phyloP scores from a whole-genome alignment of 2,329 filamentous ascomycete genomes.

The Alternaria solani region DNA sequence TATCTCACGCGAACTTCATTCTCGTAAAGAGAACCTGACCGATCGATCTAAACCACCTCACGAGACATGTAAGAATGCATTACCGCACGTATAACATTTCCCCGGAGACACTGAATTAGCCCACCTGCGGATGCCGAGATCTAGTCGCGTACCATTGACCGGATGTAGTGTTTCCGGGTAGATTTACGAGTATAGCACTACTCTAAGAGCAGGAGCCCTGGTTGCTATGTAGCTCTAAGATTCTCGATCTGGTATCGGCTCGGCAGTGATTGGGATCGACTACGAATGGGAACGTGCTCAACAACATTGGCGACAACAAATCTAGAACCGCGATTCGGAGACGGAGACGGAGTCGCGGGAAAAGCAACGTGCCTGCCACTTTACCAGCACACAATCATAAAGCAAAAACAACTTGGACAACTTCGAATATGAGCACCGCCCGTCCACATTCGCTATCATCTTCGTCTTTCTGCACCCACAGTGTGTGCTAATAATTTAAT shows the following conservation, averaged over 20 bases:
- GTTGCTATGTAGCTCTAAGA: not conserved
- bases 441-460: not conserved
- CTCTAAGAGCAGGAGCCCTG: not conserved
- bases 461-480: not conserved
- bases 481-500: not conserved
- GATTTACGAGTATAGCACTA: not conserved
- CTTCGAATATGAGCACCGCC: not conserved
- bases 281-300: not conserved
- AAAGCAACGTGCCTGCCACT: not conserved
- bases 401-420: not conserved
- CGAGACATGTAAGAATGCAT: not conserved
- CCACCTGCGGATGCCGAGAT: not conserved
- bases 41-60: not conserved
- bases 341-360: not conserved
- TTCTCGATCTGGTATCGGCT: not conserved
- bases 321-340: not conserved
- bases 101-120: not conserved
- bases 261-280: not conserved
- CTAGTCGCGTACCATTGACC: not conserved
- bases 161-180: not conserved
- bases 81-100: not conserved
- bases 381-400: not conserved
- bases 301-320: constrained; percentile 1
- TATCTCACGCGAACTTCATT: constrained; percentile 1
- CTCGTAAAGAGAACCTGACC: not conserved